phyloP scores from a whole-genome alignment of 352 stramenopile species.

The Thalassiosira ordinaria region DNA sequence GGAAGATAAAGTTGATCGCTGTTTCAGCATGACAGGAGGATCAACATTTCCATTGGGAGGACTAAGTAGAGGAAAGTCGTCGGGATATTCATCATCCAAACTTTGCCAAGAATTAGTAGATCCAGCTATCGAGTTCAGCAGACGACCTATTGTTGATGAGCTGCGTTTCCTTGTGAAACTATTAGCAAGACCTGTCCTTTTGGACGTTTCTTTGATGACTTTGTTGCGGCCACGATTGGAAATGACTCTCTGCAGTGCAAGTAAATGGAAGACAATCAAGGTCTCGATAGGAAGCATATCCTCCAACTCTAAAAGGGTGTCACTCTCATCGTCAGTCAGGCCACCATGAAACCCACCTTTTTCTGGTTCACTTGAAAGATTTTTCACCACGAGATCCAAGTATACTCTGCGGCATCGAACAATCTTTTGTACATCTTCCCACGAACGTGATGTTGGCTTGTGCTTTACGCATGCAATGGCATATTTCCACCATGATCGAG shows the following conservation, averaged over 20 bases:
- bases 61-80: slow-evolving; percentile 9
- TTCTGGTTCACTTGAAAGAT: slow-evolving; percentile 32
- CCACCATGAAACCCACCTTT: slow-evolving; percentile 77
- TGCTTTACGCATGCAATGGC: slow-evolving; percentile 74
- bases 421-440: slow-evolving; percentile 78
- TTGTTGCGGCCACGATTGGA: slow-evolving; percentile 10
- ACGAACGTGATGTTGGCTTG: slow-evolving; percentile 72
- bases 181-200: background rate
- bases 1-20: background rate
- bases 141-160: slow-evolving; percentile 37
- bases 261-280: slow-evolving; percentile 78
- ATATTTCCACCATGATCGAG: slow-evolving; percentile 82
- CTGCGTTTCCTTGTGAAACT: slow-evolving; percentile 24
- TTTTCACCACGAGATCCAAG: slow-evolving; percentile 75
- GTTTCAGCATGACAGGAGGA: background rate
- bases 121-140: slow-evolving; percentile 43
- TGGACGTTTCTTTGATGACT: slow-evolving; percentile 3
- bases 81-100: slow-evolving; percentile 32
- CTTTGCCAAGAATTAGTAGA: slow-evolving; percentile 32
- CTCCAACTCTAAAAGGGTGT: slow-evolving; percentile 67
- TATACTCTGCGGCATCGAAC: slow-evolving; percentile 64
- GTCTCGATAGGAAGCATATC: slow-evolving; percentile 81
- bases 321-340: slow-evolving; percentile 68
- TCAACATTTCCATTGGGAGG: slow-evolving; percentile 1
- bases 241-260: slow-evolving; percentile 68